phyloP scores from a whole-genome alignment of 2,329 filamentous ascomycete species.

The Trichophyton rubrum region DNA sequence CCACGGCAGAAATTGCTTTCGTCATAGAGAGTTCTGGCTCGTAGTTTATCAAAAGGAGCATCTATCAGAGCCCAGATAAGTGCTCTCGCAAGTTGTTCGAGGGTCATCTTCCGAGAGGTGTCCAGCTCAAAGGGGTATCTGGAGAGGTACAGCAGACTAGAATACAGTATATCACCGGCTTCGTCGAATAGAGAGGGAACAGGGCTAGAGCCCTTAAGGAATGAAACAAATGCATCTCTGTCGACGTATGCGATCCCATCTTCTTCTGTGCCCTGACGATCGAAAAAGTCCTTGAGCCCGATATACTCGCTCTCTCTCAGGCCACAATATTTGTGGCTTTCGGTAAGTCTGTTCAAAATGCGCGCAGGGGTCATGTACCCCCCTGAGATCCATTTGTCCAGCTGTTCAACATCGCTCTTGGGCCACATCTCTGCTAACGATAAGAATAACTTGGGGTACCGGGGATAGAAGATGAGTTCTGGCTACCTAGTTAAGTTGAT shows the following conservation, averaged over 20 bases:
- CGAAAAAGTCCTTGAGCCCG: neutral
- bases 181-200: neutral
- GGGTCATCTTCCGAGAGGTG: neutral
- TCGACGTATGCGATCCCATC: neutral
- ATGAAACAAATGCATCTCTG: neutral
- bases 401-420: neutral
- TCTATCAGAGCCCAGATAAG: neutral
- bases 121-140: neutral
- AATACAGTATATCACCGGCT: neutral
- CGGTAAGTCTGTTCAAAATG: neutral
- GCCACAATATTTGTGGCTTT: neutral
- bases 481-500: neutral
- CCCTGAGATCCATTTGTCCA: neutral
- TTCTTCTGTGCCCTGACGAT: neutral
- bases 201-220: neutral
- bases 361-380: neutral
- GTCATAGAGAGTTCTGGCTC: neutral
- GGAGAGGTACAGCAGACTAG: neutral
- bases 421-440: neutral
- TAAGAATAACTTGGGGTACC: neutral
- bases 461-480: neutral
- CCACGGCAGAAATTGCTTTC: neutral
- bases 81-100: neutral
- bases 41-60: neutral
- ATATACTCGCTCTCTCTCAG: neutral